Percentiles rank a stretch among this genome's conserved stretches.
Conservation (phyloP, 2,329 filamentous ascomycete species). For the Colletotrichum incanum region DNA sequence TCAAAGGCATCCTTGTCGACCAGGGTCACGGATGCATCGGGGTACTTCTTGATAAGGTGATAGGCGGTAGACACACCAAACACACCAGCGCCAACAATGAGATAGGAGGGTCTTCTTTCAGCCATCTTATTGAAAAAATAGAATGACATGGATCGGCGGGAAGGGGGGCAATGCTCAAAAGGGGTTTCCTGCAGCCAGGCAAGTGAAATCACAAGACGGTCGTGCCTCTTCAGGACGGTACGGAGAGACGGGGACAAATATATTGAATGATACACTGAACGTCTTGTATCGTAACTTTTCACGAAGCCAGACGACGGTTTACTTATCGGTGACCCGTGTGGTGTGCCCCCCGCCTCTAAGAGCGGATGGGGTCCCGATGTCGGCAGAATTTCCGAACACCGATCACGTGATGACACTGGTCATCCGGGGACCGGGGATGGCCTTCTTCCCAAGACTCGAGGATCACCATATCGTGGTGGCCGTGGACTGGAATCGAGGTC, state of each 20-base stretch:
- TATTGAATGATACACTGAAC: conserved; percentile 14
- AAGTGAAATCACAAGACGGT: conserved; percentile 7
- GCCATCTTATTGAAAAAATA: conserved; percentile 29
- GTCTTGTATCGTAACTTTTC: conserved; percentile 15
- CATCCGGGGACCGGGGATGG: background rate
- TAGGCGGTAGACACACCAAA: conserved; percentile 79
- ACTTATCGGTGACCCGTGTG: conserved; percentile 12
- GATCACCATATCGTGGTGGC: background rate
- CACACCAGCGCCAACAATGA: conserved; percentile 77
- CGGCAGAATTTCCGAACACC: conserved; percentile 28
- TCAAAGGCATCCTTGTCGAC: conserved; percentile 71
- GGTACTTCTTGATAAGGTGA: conserved; percentile 68
- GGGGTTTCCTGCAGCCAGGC: conserved; percentile 16
- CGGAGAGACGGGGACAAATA: conserved; percentile 31
- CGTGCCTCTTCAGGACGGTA: background rate
- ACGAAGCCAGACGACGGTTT: conserved; percentile 15
- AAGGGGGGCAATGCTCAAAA: background rate
- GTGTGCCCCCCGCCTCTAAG: conserved; percentile 21
- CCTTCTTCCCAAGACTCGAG: background rate
- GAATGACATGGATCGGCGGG: conserved; percentile 30
- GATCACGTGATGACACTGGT: conserved; percentile 31
- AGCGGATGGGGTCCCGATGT: conserved; percentile 23
- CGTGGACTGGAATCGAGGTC: background rate
- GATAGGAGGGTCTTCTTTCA: conserved; percentile 54
- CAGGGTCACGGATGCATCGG: conserved; percentile 67